Percentiles rank a stretch among this genome's conserved stretches.
phyloP scores from a whole-genome alignment of 2,329 filamentous ascomycete species.

The Monascus ruber region DNA sequence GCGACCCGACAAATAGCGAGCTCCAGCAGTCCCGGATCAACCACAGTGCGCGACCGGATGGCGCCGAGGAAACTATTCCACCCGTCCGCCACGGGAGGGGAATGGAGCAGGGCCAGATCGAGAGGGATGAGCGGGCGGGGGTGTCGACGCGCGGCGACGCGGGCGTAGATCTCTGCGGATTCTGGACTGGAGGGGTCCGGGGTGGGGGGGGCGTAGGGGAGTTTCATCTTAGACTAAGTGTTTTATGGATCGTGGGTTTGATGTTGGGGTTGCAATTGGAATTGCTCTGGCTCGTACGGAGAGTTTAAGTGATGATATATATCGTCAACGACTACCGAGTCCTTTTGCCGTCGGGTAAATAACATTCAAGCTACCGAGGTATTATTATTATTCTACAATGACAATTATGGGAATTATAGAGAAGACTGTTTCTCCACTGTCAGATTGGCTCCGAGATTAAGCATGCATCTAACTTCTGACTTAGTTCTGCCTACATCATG shows the following conservation, averaged over 20 bases:
- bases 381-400: too few species aligned
- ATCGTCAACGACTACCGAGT: too few species aligned
- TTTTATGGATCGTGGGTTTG: not conserved
- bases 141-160: constrained; percentile 53
- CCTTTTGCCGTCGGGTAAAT: too few species aligned
- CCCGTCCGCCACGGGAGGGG: constrained; percentile 62
- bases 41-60: constrained; percentile 40
- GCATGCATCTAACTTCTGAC: too few species aligned
- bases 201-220: constrained; percentile 22
- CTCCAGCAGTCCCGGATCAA: constrained; percentile 50
- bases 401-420: too few species aligned
- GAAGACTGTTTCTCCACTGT: too few species aligned
- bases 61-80: constrained; percentile 48
- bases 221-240: constrained; percentile 16
- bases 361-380: too few species aligned
- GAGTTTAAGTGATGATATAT: too few species aligned
- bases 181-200: constrained; percentile 13
- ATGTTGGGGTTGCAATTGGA: too few species aligned
- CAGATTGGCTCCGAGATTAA: too few species aligned
- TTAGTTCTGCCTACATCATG: too few species aligned
- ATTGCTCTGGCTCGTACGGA: too few species aligned
- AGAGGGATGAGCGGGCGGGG: constrained; percentile 62
- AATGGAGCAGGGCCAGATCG: constrained; percentile 66
- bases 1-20: constrained; percentile 71
- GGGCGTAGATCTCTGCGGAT: constrained; percentile 43